Base-by-base conservation (phyloP, 148 eudicot species). In the Silene latifolia region DNA sequence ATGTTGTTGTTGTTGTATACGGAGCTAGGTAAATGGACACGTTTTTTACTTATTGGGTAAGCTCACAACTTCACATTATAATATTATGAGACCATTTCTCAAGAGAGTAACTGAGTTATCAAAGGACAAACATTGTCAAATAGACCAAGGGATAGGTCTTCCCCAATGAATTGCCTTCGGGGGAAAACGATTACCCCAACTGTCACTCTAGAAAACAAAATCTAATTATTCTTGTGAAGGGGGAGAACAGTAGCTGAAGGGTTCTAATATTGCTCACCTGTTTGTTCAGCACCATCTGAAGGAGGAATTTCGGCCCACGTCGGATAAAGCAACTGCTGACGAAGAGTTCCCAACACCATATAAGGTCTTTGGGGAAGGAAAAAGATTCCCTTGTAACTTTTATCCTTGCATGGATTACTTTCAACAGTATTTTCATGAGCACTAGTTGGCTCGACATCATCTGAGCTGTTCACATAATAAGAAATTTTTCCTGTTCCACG, bases 291-390 rank as follows among this genome's bases (percentile, higher is more conserved):
- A 72, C 69, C 63, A 47, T 86, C 87, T 17, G 84, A 65, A 20
- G 70, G 29, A 68, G 82, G 83, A 77, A 67, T 71, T 67, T 86
- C 92, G 64, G 83, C 85, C 97, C 97, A 95, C 61, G 89, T 88
- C 51, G 99, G 99, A 86, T 95, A 95, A 74, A 95, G 93, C 86
- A 95, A 82, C 57, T 95, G 99, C 82, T 95, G 96, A 60, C 97
- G 94, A 70, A 95, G 96, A 70, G 96, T 87, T 83, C 99, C 99
- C 87, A 95, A 80, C 57, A 90, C 96, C 99, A 95, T 92, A 75
- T 95, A 95, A 11, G 99, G 99, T 77, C 86, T 88, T 74, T 95
- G 99, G 51, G 99, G 99, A 76, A 95, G 97, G 85, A 95, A 95
- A 79, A 92, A 86, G 75, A 95, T 89, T 67, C 86, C 91, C 72